Base-by-base conservation (phyloP, 768 basidiomycete species). In the Collybiopsis confluens region DNA sequence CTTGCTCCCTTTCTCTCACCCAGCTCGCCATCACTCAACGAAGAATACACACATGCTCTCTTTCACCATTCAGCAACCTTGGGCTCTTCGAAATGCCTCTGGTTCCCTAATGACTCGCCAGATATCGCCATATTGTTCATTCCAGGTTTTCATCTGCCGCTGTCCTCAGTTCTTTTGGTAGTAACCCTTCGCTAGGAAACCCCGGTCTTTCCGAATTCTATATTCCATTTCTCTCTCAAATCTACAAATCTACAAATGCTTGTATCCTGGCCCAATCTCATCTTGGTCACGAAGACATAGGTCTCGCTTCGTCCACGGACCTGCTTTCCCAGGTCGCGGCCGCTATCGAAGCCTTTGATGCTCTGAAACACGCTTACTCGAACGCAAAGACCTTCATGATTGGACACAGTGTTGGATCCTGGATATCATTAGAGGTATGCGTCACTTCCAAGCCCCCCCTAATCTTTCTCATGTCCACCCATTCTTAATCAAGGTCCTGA, bases 341-440 rank as follows among this genome's bases (percentile, higher is more conserved):
- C 48, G 77, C 79, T 28, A 61, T 85, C 23, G 78, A 83, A 54
- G 75, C 83, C 1, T 64, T 86, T 4, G 78, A 83, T 43, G 67
- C 73, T 16, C 56, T 81, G 2, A 59, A 42, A 33, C 50, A 52
- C n/a, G 77, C 69, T 59, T 59, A 67, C 10, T 24, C 56, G n/a
- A 56, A 63, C 6, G 65, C 70, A 11, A 73, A 65, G 54, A 63
- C 85, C 24, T 64, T 85, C 16, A 21, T 87, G 0, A 63, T 77
- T 20, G 86, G 83, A 8, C 89, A 92, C 57, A 88, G 86, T 51
- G 79, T 91, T 13, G 90, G 90, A 1, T 69, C 80, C 1, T 92
- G 88, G 87, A 71, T 92, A 48, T 64, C 76, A 3, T 61, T 81
- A 27, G 80, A 90, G 72, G 85, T 80, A 33, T 59, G 69, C 59